Percentiles rank a stretch among this genome's conserved stretches.
Evolutionary conservation across 2,329 filamentous ascomycete genomes (phyloP).

Genomic region (Didymella lethalis): DNA sequence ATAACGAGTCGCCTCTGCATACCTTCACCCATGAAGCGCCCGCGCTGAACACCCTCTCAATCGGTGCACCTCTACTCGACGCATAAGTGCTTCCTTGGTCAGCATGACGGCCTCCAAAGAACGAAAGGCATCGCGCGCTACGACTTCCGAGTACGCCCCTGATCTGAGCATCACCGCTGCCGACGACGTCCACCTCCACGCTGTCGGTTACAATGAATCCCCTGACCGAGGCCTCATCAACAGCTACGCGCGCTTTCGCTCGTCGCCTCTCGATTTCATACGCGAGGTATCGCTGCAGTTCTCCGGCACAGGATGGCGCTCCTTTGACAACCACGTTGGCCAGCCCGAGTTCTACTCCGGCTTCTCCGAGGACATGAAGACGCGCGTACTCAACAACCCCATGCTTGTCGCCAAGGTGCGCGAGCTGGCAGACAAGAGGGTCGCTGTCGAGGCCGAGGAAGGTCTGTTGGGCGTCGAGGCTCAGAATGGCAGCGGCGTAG

Average conservation of each 20-base stretch:
- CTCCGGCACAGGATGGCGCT: constrained; percentile 92
- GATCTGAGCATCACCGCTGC: constrained; percentile 58
- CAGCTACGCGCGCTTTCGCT: constrained; percentile 86
- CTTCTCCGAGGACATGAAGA: constrained; percentile 90
- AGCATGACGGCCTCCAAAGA: constrained; percentile 13
- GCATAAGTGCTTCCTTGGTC: neutral
- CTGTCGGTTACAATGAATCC: constrained; percentile 52
- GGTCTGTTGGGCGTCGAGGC: constrained; percentile 59
- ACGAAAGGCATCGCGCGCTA: constrained; percentile 1
- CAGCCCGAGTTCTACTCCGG: constrained; percentile 93
- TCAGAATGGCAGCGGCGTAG: constrained; percentile 41
- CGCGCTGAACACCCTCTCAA: constrained; percentile 1
- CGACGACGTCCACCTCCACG: constrained; percentile 55
- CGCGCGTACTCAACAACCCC: constrained; percentile 75
- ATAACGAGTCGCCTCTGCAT: neutral
- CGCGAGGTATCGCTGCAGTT: constrained; percentile 94
- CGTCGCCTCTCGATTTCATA: constrained; percentile 78
- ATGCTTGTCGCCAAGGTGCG: constrained; percentile 77
- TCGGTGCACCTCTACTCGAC: constrained; percentile 1
- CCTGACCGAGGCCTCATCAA: constrained; percentile 76
- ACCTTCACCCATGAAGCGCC: constrained; percentile 10
- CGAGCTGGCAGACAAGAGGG: constrained; percentile 76
- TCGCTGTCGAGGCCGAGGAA: constrained; percentile 78
- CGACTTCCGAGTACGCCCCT: constrained; percentile 46
- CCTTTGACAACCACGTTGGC: constrained; percentile 88